A percentile compares a stretch with the other conserved stretches of the same genome.
phyloP scores from a whole-genome alignment of 768 basidiomycete genomes.

The Boletus barrowsii region DNA sequence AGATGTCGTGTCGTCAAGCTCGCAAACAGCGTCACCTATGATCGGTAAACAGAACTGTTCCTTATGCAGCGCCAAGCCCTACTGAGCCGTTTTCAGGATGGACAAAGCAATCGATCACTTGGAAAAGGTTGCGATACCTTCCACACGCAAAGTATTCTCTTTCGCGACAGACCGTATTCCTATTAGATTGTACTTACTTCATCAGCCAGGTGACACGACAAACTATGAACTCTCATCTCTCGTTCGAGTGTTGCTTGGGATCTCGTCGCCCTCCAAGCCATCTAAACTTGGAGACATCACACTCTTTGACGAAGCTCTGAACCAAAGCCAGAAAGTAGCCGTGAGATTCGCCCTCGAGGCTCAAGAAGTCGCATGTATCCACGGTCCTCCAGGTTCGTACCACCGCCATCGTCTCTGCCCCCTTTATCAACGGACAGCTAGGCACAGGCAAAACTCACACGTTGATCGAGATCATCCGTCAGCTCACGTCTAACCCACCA shows the following conservation, averaged over 20 bases:
- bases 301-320: constrained; percentile 77
- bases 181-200: background rate
- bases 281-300: constrained; percentile 39
- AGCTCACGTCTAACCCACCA: constrained; percentile 54
- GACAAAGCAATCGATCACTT: constrained; percentile 73
- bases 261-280: constrained; percentile 44
- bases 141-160: constrained; percentile 20
- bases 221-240: constrained; percentile 48
- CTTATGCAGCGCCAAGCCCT: background rate
- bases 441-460: constrained; percentile 97
- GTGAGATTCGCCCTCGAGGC: constrained; percentile 80
- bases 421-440: constrained; percentile 18
- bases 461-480: constrained; percentile 88
- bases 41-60: constrained; percentile 47
- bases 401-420: background rate
- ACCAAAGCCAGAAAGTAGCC: constrained; percentile 81
- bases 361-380: constrained; percentile 85
- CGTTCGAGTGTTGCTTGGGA: constrained; percentile 69
- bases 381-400: constrained; percentile 86
- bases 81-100: constrained; percentile 58
- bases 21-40: constrained; percentile 90
- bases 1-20: constrained; percentile 83
- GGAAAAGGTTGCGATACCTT: constrained; percentile 41
- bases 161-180: background rate
- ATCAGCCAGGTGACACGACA: constrained; percentile 40